Evolutionary conservation across 1,284 basidiomycete genomes (phyloP).

Genomic region (Microbotryum scabiosae): DNA sequence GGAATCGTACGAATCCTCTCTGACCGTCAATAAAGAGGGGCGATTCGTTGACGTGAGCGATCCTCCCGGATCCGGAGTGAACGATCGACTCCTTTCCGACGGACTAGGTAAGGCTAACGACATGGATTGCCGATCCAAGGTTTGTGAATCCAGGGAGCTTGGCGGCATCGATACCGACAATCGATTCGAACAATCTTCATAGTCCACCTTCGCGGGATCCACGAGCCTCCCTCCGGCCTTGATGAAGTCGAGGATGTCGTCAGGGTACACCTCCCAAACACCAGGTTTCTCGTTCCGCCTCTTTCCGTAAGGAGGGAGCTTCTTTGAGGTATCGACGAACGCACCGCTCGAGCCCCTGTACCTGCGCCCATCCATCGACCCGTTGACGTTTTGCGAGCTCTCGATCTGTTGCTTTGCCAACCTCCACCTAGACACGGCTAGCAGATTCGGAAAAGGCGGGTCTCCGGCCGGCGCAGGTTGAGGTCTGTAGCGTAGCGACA

Average conservation of each 20-base stretch:
- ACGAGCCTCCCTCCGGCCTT: background rate
- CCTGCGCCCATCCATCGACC: background rate
- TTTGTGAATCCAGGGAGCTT: too few relatives aligned
- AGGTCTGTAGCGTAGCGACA: constrained; percentile 12
- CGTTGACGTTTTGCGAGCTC: background rate
- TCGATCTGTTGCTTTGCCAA: constrained; percentile 3
- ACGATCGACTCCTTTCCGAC: too few relatives aligned
- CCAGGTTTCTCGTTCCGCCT: constrained; percentile 8
- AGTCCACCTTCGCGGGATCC: background rate
- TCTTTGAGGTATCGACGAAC: background rate
- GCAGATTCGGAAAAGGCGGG: constrained; percentile 2
- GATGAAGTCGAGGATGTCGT: constrained; percentile 12
- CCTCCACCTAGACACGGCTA: constrained; percentile 10
- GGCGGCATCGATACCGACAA: too few relatives aligned
- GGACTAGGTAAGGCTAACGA: too few relatives aligned
- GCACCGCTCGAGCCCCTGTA: background rate
- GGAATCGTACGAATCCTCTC: too few relatives aligned
- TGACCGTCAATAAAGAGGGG: too few relatives aligned
- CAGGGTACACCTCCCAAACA: constrained; percentile 18
- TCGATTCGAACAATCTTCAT: too few relatives aligned
- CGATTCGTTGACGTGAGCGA: too few relatives aligned
- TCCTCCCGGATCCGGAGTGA: too few relatives aligned
- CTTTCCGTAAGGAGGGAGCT: background rate
- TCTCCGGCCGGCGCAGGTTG: background rate
- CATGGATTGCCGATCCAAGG: too few relatives aligned